A percentile compares a stretch with the other conserved stretches of the same genome.
These are phyloP conservation scores for Rhodotorula sp. DNA, from an alignment of 1,284 basidiomycete genomes.

Conservation along the genomic window DNA sequence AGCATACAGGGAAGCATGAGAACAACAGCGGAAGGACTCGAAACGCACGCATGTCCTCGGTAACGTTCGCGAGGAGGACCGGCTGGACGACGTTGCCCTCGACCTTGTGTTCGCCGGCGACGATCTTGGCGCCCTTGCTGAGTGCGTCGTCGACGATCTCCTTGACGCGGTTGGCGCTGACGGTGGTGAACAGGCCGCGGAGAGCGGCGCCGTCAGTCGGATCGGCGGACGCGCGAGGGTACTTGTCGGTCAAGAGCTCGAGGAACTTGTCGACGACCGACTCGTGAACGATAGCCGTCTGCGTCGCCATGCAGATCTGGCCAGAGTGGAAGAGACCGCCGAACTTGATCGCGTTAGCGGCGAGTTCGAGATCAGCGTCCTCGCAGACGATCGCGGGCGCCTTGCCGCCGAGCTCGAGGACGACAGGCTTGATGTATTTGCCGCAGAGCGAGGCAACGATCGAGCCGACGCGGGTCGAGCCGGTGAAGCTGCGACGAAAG, in stretches of 20 bases:
- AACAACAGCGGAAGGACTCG: slow-evolving; percentile 40
- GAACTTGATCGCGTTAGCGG: slow-evolving; percentile 53
- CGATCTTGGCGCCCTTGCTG: slow-evolving; percentile 57
- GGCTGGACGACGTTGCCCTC: slow-evolving; percentile 55
- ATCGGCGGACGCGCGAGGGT: slow-evolving; percentile 17
- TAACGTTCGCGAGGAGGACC: slow-evolving; percentile 58
- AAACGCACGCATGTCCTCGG: slow-evolving; percentile 57
- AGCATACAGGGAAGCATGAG: too few relatives aligned
- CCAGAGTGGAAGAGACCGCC: slow-evolving; percentile 64
- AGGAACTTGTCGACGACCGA: slow-evolving; percentile 40
- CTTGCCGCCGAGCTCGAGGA: slow-evolving; percentile 55
- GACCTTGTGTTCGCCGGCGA: slow-evolving; percentile 56
- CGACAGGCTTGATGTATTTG: slow-evolving; percentile 51
- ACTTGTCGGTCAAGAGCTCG: slow-evolving; percentile 21
- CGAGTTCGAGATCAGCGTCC: slow-evolving; percentile 61
- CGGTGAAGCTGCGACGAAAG: slow-evolving; percentile 48
- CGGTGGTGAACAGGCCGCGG: slow-evolving; percentile 56
- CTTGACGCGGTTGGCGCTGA: slow-evolving; percentile 58
- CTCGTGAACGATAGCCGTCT: slow-evolving; percentile 40
- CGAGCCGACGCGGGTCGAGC: slow-evolving; percentile 51
- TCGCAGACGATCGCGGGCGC: slow-evolving; percentile 57
- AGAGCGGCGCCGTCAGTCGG: slow-evolving; percentile 17
- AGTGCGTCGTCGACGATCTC: slow-evolving; percentile 58
- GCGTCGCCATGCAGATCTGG: slow-evolving; percentile 49
- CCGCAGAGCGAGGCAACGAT: slow-evolving; percentile 48